Evolutionary conservation across 1,139 yeast species (phyloP).

Genomic region (Insectozyma bohioensis): DNA sequence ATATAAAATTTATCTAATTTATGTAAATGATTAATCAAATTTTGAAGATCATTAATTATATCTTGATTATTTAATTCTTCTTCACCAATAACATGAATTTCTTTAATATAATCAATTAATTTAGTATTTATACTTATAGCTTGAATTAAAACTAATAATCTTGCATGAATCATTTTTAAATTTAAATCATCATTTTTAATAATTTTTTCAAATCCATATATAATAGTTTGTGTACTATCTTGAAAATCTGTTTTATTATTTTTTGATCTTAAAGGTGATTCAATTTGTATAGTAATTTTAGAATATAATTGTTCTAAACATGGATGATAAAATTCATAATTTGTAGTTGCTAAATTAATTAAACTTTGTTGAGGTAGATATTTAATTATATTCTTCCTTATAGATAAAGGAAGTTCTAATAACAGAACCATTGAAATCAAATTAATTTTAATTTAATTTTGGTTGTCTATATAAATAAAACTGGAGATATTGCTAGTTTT

Average conservation of each 20-base stretch:
- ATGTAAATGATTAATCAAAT: slow-evolving; percentile 10
- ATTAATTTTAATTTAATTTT: no score
- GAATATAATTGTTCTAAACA: slow-evolving; percentile 31
- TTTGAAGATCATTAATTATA: slow-evolving; percentile 12
- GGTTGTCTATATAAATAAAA: no score
- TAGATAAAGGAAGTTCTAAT: no score
- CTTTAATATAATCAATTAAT: slow-evolving; percentile 23
- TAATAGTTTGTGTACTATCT: slow-evolving; percentile 22
- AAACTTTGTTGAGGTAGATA: slow-evolving; percentile 37
- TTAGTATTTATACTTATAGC: slow-evolving; percentile 30
- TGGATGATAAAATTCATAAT: slow-evolving; percentile 36
- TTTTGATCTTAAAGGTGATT: slow-evolving; percentile 20
- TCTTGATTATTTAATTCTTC: slow-evolving; percentile 5
- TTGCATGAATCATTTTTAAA: slow-evolving; percentile 28
- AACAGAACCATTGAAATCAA: no score
- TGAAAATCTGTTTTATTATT: slow-evolving; percentile 23
- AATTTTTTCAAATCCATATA: slow-evolving; percentile 23
- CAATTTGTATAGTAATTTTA: slow-evolving; percentile 25
- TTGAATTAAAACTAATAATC: slow-evolving; percentile 26
- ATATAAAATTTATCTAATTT: slow-evolving; percentile 17
- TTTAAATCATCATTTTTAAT: slow-evolving; percentile 12
- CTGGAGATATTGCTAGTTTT: no score
- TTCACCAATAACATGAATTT: slow-evolving; percentile 22
- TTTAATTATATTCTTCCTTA: slow-evolving; percentile 21
- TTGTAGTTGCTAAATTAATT: slow-evolving; percentile 36